Evolutionary conservation across 441 rosid species (phyloP).

Genomic region (Aleurites moluccanus): DNA sequence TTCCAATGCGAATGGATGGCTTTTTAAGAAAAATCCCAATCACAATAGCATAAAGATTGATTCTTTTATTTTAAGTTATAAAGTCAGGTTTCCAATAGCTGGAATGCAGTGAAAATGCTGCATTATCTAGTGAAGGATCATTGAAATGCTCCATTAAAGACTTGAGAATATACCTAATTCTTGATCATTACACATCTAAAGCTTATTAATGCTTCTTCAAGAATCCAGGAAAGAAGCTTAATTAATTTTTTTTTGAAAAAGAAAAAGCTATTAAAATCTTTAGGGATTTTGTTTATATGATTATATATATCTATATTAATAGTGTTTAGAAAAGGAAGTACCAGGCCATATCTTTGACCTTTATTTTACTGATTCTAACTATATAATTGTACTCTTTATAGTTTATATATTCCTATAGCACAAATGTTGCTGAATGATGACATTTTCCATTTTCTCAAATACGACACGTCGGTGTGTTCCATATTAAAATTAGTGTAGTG

Average conservation of each 20-base stretch:
- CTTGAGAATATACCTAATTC: slow-evolving; percentile 25
- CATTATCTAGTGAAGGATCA: slow-evolving; percentile 29
- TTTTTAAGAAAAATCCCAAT: slow-evolving; percentile 15
- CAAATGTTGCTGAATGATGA: not conserved
- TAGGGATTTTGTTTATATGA: not conserved
- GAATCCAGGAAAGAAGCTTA: not conserved
- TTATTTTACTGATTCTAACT: not conserved
- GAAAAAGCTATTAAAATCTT: not conserved
- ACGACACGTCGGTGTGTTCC: not conserved
- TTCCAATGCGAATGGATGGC: not conserved
- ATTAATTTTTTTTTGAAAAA: too few species aligned
- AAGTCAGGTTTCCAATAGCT: slow-evolving; percentile 23
- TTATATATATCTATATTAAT: not conserved
- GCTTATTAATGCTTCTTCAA: slow-evolving; percentile 9
- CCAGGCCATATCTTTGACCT: slow-evolving; percentile 21
- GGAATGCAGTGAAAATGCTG: slow-evolving; percentile 30
- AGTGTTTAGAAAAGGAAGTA: not conserved
- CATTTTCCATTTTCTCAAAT: not conserved
- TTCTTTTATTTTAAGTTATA: slow-evolving; percentile 17
- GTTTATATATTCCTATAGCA: not conserved
- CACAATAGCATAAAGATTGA: slow-evolving; percentile 17
- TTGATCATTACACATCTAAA: slow-evolving; percentile 14
- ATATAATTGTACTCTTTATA: not conserved
- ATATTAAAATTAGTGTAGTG: not conserved
- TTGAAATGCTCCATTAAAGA: slow-evolving; percentile 28